Evolutionary conservation across 2,329 filamentous ascomycete genomes (phyloP).

Genomic region (Colletotrichum salicis): DNA sequence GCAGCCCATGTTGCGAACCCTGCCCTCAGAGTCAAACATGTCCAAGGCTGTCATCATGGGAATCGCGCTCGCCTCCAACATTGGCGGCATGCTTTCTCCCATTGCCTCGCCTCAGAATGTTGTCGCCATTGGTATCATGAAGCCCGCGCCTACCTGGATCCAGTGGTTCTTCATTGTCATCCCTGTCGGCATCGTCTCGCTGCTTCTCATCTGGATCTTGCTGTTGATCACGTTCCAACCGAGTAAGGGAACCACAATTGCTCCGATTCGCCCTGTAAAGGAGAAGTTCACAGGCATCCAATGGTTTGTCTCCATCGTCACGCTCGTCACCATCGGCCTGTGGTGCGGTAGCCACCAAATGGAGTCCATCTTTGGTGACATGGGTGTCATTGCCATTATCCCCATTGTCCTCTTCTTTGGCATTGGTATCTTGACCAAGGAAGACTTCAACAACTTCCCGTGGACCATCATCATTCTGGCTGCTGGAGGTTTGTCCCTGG

Average conservation of each 20-base stretch:
- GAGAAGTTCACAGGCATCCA: slow-evolving; percentile 90
- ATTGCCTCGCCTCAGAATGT: slow-evolving; percentile 98
- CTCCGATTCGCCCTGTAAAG: slow-evolving; percentile 89
- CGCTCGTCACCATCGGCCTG: slow-evolving; percentile 83
- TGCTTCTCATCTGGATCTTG: slow-evolving; percentile 88
- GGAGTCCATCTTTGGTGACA: slow-evolving; percentile 89
- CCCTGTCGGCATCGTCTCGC: slow-evolving; percentile 89
- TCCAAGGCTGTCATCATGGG: slow-evolving; percentile 95
- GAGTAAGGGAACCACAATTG: slow-evolving; percentile 85
- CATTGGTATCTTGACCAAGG: slow-evolving; percentile 94
- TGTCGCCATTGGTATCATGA: slow-evolving; percentile 95
- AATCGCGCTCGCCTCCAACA: slow-evolving; percentile 93
- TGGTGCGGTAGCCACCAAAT: slow-evolving; percentile 95
- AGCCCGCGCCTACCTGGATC: slow-evolving; percentile 89
- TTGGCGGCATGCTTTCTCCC: slow-evolving; percentile 94
- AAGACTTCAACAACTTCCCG: slow-evolving; percentile 99
- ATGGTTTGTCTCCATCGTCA: slow-evolving; percentile 90
- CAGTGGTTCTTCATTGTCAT: slow-evolving; percentile 97
- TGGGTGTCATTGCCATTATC: slow-evolving; percentile 98
- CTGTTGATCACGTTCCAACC: slow-evolving; percentile 88
- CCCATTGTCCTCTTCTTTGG: slow-evolving; percentile 97
- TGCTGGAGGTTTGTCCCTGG: slow-evolving; percentile 89
- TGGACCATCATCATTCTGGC: slow-evolving; percentile 99
- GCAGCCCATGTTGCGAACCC: slow-evolving; percentile 90
- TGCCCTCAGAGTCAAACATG: slow-evolving; percentile 90